Conservation (phyloP, 805 yeast species). For the Teunomyces tritomae region DNA sequence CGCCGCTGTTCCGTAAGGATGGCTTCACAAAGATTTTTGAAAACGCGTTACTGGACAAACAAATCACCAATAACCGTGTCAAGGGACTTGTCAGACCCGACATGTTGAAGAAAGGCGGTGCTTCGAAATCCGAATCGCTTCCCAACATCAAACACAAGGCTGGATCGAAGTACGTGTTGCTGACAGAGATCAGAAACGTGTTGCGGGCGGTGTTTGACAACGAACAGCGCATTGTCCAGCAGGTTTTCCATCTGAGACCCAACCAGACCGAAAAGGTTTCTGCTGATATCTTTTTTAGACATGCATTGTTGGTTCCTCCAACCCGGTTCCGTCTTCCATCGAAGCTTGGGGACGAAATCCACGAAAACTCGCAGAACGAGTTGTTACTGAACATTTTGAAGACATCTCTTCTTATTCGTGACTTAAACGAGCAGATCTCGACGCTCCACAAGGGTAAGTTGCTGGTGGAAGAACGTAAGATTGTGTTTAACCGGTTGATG, state of each 20-base stretch:
- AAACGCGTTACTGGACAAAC: conserved; percentile 78
- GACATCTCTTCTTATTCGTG: conserved; percentile 80
- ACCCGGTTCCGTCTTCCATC: conserved; percentile 97
- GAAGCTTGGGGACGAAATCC: conserved; percentile 92
- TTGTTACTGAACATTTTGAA: conserved; percentile 75
- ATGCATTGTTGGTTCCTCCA: conserved; percentile 89
- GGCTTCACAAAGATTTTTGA: conserved; percentile 93
- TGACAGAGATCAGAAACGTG: conserved; percentile 82
- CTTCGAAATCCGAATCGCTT: conserved; percentile 17
- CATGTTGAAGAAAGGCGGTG: conserved; percentile 48
- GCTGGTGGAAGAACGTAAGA: conserved; percentile 64
- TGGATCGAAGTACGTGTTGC: conserved; percentile 82
- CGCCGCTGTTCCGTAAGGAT: conserved; percentile 92
- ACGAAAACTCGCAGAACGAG: conserved; percentile 92
- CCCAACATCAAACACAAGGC: conserved; percentile 57
- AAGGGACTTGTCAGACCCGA: conserved; percentile 76
- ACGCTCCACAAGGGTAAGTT: conserved; percentile 50
- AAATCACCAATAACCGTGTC: conserved; percentile 73
- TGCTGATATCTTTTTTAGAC: conserved; percentile 88
- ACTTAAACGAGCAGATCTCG: conserved; percentile 80
- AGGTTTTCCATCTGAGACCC: conserved; percentile 83
- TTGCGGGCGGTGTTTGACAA: conserved; percentile 70
- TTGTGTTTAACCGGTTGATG: conserved; percentile 85
- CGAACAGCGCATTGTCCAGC: conserved; percentile 67
- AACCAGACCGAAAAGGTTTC: conserved; percentile 41